Evolutionary conservation across 1,139 yeast genomes (phyloP).

Genomic region (Kazachstania sp.): DNA sequence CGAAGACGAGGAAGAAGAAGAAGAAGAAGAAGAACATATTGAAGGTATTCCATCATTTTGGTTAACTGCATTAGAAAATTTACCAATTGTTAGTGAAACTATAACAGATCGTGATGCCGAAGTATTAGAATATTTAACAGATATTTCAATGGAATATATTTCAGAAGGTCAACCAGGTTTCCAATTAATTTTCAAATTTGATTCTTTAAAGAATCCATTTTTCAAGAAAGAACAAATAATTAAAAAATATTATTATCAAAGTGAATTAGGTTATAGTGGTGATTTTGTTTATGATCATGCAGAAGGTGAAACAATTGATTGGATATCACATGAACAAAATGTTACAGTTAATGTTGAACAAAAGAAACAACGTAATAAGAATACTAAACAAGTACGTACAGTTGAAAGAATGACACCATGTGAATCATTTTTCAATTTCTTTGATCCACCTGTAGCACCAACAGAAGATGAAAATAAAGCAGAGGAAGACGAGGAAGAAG

Average conservation of each 20-base stretch:
- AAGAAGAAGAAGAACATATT: constrained; percentile 38
- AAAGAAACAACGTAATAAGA: constrained; percentile 96
- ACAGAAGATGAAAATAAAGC: constrained; percentile 3
- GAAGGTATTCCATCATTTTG: constrained; percentile 91
- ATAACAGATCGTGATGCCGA: constrained; percentile 88
- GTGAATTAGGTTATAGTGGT: constrained; percentile 89
- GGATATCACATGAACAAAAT: constrained; percentile 75
- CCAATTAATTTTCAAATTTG: constrained; percentile 73
- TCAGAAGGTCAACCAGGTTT: constrained; percentile 72
- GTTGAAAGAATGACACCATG: constrained; percentile 89
- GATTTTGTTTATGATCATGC: constrained; percentile 97
- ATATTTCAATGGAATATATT: constrained; percentile 75
- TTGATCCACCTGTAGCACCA: constrained; percentile 75
- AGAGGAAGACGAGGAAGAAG: constrained; percentile 6
- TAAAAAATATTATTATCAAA: constrained; percentile 89
- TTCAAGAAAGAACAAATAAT: constrained; percentile 64
- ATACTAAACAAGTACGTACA: constrained; percentile 93
- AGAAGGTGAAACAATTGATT: constrained; percentile 77
- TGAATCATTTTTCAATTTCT: constrained; percentile 91
- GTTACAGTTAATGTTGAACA: constrained; percentile 83
- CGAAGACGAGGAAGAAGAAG: constrained; percentile 41
- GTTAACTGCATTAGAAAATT: constrained; percentile 89
- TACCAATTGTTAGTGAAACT: constrained; percentile 72
- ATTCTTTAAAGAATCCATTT: constrained; percentile 52
- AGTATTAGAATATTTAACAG: constrained; percentile 59